Conservation (phyloP, 2,329 filamentous ascomycete genomes). For the Penicillium sp. region DNA sequence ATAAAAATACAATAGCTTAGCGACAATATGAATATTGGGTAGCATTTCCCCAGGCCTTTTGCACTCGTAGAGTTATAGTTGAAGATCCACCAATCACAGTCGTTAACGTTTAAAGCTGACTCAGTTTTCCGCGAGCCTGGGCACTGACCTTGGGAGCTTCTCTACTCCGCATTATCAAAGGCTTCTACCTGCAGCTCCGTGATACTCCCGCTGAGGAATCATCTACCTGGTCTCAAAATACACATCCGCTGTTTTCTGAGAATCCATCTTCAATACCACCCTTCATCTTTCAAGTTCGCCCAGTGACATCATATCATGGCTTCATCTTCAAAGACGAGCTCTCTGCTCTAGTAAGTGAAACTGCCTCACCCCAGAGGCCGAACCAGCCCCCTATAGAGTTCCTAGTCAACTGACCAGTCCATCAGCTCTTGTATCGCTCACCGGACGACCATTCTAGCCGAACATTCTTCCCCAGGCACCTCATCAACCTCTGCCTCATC, state of each 20-base stretch:
- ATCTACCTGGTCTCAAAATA: too few species aligned
- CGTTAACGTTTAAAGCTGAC: neutral
- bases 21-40: too few species aligned
- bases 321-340: constrained; percentile 69
- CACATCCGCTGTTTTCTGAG: too few species aligned
- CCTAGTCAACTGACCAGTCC: neutral
- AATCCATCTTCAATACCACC: neutral
- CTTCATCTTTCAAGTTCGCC: neutral
- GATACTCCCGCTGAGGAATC: too few species aligned
- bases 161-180: neutral
- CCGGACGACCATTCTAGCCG: constrained; percentile 86
- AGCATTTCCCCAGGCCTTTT: neutral
- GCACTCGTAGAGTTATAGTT: neutral
- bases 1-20: too few species aligned
- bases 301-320: constrained; percentile 55
- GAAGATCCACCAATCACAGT: neutral
- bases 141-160: neutral
- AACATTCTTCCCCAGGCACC: constrained; percentile 85
- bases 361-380: neutral
- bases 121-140: neutral
- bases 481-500: constrained; percentile 83
- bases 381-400: neutral
- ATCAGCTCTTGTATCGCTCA: constrained; percentile 95
- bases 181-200: neutral
- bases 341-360: constrained; percentile 69